Evolutionary conservation across 345 rosid species (phyloP), one percentile per base, ranked within the genome.

Genomic region (Iberis pinnata): DNA sequence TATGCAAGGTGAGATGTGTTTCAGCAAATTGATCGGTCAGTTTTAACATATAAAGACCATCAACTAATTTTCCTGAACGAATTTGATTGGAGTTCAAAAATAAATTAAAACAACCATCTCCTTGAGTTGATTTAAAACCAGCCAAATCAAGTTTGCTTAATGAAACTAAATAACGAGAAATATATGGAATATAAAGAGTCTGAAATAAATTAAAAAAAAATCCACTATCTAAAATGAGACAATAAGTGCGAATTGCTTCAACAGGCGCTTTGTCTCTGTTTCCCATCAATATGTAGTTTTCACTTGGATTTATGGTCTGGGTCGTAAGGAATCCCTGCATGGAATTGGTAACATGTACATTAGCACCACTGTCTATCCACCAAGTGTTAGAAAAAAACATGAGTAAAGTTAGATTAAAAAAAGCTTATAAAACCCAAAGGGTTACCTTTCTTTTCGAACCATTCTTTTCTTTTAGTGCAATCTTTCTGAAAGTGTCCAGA

Each of bases 191-290:
- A 55, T 41, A 55, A 2, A 37, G 2, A 20, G 44, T 37, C 6
- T 24, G 33, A 7, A 14, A 24, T 24, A 20, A 53, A 37, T 53
- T 18, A 9, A 51, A 32, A 51, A 25, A 55, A 35, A 51, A 51
- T 19, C 42, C 56, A 51, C 18, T 50, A 14, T 43, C 43, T 6
- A 57, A 19, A 22, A 44, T 44, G 13, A 57, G 52, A 43, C 42
- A 15, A 14, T 24, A 25, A n/a, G 18, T 25, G 18, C 42, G 37
- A 48, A 48, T 16, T 24, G 37, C 13, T 15, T 48, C 22, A 27
- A 48, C 9, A 25, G 20, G 37, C 11, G 53, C 42, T 11, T 13
- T 51, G 18, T 12, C 18, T 36, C 41, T 8, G 8, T 51, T 35
- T 20, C 42, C 43, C 33, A 15, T 48, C 2, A 47, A 0, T 17